Base-by-base conservation (phyloP, 352 stramenopile genomes). In the Globisporangium camurandrum region DNA sequence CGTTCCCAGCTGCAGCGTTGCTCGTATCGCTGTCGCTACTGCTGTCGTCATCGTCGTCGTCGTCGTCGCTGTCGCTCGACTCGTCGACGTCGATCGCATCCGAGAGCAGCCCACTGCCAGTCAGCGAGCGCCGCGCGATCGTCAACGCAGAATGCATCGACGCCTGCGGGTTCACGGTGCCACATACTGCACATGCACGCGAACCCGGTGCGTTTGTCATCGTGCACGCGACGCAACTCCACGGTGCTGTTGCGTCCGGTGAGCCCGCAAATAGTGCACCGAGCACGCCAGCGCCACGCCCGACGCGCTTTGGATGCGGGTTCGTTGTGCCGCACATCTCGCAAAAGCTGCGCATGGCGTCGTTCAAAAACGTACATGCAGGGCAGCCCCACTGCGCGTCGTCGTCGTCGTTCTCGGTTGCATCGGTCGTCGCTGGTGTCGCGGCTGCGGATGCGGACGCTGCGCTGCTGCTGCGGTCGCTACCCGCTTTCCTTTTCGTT, bases 291-390 rank as follows among this genome's bases (percentile, higher is more conserved):
- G 30, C 41, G 28, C 41, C 7, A 19, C 34, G 14, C n/a, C 27
- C 31, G 7, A 20, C 11, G 27, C 28, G 57, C 23, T 36, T 33
- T 22, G 64, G 57, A 4, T 51, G 67, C 16, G 76, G 79, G 49
- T 87, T 84, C 9, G 70, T 34, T 1, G 76, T 86, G 43, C 66
- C 69, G 52, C 79, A 90, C 79, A 88, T 90, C 45, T 88, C 79
- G 47, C 79, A 90, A 42, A 84, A 84, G 22, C 59, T 54, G 19
- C 76, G 76, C 56, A 62, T 41, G 17, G 62, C 48, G 34, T 83
- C 79, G 50, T 90, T 90, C 5, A 88, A 57, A 49, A 71, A 90
- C 44, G 79, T 90, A 51, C 79, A 90, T 24, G 72, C 64, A 0
- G 69, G 64, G 38, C 79, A 90, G n/a, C 50, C 67, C 79, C 79